Evolutionary conservation across 768 basidiomycete species (phyloP).

Genomic region (Tulasnella sp.): DNA sequence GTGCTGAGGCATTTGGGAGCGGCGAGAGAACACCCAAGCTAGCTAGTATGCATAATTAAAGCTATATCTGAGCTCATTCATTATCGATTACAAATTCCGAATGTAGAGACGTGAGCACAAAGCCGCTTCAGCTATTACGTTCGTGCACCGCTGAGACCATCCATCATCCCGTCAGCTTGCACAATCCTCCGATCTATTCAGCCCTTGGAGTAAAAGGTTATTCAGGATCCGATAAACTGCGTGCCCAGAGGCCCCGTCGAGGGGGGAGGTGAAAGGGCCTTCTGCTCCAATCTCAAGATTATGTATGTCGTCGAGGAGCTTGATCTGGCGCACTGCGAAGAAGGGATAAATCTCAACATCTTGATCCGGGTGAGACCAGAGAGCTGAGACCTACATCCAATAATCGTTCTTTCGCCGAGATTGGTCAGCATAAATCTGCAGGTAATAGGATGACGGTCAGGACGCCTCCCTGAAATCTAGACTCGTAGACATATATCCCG

Average conservation of each 20-base stretch:
- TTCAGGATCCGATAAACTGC: neutral
- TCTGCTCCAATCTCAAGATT: neutral
- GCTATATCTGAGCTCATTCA: too few relatives aligned
- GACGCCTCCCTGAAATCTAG: neutral
- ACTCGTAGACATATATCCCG: neutral
- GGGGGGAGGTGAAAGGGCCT: neutral
- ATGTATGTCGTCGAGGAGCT: slow-evolving; percentile 17
- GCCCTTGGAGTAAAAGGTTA: too few relatives aligned
- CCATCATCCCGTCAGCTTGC: too few relatives aligned
- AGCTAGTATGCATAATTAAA: too few relatives aligned
- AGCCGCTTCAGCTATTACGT: too few relatives aligned
- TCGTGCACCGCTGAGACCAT: too few relatives aligned
- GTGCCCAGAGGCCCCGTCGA: neutral
- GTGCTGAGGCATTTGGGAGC: too few relatives aligned
- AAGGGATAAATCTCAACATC: neutral
- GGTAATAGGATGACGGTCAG: neutral
- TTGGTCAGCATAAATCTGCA: slow-evolving; percentile 16
- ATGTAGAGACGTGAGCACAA: too few relatives aligned
- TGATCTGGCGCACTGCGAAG: slow-evolving; percentile 11
- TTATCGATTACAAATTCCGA: too few relatives aligned
- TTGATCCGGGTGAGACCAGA: neutral
- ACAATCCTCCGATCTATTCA: too few relatives aligned
- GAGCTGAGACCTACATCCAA: neutral
- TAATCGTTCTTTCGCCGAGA: slow-evolving; percentile 9
- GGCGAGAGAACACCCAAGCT: too few relatives aligned